phyloP scores from a whole-genome alignment of 352 stramenopile genomes.

The Globisporangium middletonii region DNA sequence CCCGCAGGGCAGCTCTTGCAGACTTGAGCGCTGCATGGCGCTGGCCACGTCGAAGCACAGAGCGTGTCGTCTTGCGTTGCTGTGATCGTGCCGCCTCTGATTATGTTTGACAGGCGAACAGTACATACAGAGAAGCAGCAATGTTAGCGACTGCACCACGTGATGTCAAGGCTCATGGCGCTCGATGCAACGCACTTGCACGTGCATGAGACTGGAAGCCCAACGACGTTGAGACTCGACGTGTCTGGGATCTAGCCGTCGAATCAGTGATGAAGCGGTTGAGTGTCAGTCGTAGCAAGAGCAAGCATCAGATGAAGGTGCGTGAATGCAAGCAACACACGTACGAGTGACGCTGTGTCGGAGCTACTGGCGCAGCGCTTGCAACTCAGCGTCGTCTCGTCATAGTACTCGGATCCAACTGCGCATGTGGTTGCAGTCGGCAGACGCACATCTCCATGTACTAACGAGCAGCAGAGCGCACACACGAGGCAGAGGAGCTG shows the following conservation, averaged over 20 bases:
- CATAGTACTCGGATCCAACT: slow-evolving; percentile 41
- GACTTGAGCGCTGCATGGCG: slow-evolving; percentile 38
- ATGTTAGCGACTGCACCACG: neutral
- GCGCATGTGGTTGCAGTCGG: slow-evolving; percentile 19
- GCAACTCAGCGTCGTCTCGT: slow-evolving; percentile 46
- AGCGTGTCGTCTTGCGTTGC: slow-evolving; percentile 19
- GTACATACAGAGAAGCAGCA: neutral
- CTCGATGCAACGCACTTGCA: slow-evolving; percentile 26
- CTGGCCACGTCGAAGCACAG: slow-evolving; percentile 60
- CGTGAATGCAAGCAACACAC: neutral
- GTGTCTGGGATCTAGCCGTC: slow-evolving; percentile 26
- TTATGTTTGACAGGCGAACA: neutral
- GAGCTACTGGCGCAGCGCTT: slow-evolving; percentile 34
- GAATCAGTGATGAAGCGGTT: neutral
- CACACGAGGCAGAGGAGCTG: neutral
- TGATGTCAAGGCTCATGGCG: neutral
- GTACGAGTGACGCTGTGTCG: slow-evolving; percentile 19
- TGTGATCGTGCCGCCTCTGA: slow-evolving; percentile 18
- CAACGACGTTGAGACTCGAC: slow-evolving; percentile 15
- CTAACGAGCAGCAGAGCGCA: neutral
- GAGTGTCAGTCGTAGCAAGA: neutral
- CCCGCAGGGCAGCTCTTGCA: slow-evolving; percentile 33
- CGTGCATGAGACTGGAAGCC: slow-evolving; percentile 27
- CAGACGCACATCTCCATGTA: slow-evolving; percentile 1
- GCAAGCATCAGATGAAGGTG: neutral